A percentile compares a stretch with the other conserved stretches of the same genome.
Conservation (phyloP, 345 rosid species). For the Alliaria petiolata region DNA sequence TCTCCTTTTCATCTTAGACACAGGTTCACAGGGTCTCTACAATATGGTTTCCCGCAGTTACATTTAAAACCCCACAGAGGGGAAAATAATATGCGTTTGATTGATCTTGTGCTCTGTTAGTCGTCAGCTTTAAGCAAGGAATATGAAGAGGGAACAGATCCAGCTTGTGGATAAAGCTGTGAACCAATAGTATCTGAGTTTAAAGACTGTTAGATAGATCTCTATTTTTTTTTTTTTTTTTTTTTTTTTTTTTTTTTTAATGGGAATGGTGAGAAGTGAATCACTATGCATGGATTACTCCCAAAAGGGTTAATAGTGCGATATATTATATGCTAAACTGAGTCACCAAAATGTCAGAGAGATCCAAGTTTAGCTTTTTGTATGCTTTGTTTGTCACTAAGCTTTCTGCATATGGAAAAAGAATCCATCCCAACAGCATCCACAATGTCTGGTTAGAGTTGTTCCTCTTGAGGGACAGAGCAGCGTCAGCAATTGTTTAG, state of each 20-base stretch:
- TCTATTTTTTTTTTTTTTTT: no score
- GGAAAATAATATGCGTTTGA: not conserved
- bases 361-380: slow-evolving; percentile 11
- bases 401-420: slow-evolving; percentile 30
- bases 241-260: not conserved
- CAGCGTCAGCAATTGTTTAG: slow-evolving; percentile 30
- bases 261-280: slow-evolving; percentile 31
- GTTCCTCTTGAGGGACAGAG: slow-evolving; percentile 29
- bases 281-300: slow-evolving; percentile 32
- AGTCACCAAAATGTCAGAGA: slow-evolving; percentile 22
- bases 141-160: slow-evolving; percentile 20
- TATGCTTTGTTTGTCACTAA: slow-evolving; percentile 25
- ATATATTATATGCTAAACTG: slow-evolving; percentile 25
- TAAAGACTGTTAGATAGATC: slow-evolving; percentile 3
- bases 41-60: not conserved
- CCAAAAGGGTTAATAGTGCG: slow-evolving; percentile 30
- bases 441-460: slow-evolving; percentile 35
- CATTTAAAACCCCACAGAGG: not conserved
- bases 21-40: not conserved
- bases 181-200: slow-evolving; percentile 21
- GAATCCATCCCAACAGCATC: slow-evolving; percentile 24
- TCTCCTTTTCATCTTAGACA: slow-evolving; percentile 1
- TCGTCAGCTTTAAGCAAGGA: slow-evolving; percentile 2
- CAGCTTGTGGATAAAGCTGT: slow-evolving; percentile 28
- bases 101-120: not conserved